Conservation (phyloP, 495 filamentous ascomycete species). For the Aspergillus homomorphus region DNA sequence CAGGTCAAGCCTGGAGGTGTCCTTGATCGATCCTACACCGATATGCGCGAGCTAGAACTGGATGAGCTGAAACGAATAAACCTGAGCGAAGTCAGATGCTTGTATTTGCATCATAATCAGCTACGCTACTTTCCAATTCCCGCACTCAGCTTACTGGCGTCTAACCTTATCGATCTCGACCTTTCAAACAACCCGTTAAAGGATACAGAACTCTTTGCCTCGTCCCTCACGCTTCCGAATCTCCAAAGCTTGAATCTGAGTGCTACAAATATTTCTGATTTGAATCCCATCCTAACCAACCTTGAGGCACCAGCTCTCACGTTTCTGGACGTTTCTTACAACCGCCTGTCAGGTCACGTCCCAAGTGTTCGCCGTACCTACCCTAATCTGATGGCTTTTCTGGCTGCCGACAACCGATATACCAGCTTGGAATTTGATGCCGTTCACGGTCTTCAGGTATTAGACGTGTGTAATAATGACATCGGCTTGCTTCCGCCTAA, state of each 20-base stretch:
- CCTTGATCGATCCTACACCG: constrained; percentile 67
- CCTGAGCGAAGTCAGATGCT: constrained; percentile 46
- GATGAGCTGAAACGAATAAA: constrained; percentile 46
- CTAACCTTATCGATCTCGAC: constrained; percentile 69
- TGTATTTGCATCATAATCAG: constrained; percentile 74
- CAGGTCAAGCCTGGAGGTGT: constrained; percentile 66
- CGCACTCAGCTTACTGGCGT: constrained; percentile 61
- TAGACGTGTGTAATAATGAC: constrained; percentile 81
- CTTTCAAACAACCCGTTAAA: constrained; percentile 76
- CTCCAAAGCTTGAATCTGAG: constrained; percentile 73
- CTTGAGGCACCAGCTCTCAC: constrained; percentile 69
- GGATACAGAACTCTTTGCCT: constrained; percentile 55
- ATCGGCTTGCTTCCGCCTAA: constrained; percentile 72
- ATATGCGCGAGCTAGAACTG: constrained; percentile 48
- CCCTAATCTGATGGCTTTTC: constrained; percentile 61
- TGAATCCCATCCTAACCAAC: constrained; percentile 59
- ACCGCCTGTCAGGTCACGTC: constrained; percentile 65
- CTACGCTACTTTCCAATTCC: constrained; percentile 63
- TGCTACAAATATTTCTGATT: constrained; percentile 61
- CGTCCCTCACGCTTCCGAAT: constrained; percentile 61
- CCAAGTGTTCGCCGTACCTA: constrained; percentile 56
- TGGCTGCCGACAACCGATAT: constrained; percentile 74
- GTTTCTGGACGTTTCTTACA: constrained; percentile 75
- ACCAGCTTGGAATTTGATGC: constrained; percentile 67
- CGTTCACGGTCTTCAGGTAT: constrained; percentile 67